Base-by-base conservation (phyloP, 805 yeast species). In the Starmerella gropengiesseri region DNA sequence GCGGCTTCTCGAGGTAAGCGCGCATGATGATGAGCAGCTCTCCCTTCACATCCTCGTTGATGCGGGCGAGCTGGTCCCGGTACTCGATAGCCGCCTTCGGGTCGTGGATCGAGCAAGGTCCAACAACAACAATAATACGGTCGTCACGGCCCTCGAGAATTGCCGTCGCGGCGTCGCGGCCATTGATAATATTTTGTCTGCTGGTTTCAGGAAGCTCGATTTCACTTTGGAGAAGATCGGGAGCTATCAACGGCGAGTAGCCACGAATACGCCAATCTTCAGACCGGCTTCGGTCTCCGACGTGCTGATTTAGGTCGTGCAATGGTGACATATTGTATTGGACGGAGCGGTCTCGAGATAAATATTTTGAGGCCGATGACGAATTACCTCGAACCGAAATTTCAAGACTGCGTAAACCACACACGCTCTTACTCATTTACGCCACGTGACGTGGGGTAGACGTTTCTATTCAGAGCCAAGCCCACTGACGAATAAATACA, bases 41-140 rank as follows among this genome's bases (percentile, higher is more conserved):
- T 37, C 74, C 77, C 51, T 78, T 70, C 50, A 81, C 68, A 58
- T 76, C 70, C 44, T 75, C 75, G 32, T 81, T 66, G 28, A 79
- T 60, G 42, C 67, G 68, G 33, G 73, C 64, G 45, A 89, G 72
- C 55, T 77, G 68, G 27, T 70, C 67, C 55, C 89, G 83, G 68
- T 89, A 91, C 51, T 87, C 97, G 50, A 82, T 60, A 6, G 97
- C 98, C 26, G 95, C 94, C 35, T 65, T 71, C 26, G 95, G 85
- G 61, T 91, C 98, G 61, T 91, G 97, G 51, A 91, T 78, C 7
- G 97, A 89, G 64, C 98, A 91, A 41, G 98, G 98, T 1, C 98
- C 98, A 49, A 91, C 83, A 26, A 91, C 85, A 23, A 91, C 78
- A 33, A 91, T 70, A 51, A 89, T 64, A 52, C 96, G 72, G 65